Conservation (phyloP, 768 basidiomycete species). For the Kwoniella sp. region DNA sequence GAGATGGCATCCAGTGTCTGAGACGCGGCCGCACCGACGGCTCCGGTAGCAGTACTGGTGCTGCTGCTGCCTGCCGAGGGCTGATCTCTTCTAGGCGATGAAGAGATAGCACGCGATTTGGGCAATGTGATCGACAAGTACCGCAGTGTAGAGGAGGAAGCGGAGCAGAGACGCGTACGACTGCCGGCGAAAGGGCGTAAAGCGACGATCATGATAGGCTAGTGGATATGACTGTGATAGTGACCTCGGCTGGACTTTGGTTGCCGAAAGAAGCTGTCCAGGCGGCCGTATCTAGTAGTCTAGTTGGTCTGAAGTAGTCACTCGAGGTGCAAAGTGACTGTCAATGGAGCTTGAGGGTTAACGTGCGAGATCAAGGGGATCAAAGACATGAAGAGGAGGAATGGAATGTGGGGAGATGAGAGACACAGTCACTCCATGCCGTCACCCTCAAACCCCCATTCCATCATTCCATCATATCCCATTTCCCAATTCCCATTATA, state of each 20-base stretch:
- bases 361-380: not conserved
- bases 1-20: not conserved
- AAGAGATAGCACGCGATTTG: not conserved
- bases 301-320: too few relatives aligned
- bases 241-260: too few relatives aligned
- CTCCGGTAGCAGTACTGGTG: not conserved
- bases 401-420: not conserved
- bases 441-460: not conserved
- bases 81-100: conserved; percentile 5
- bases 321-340: not conserved
- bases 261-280: too few relatives aligned
- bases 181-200: not conserved
- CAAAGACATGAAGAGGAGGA: not conserved
- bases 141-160: not conserved
- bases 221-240: not conserved
- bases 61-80: not conserved
- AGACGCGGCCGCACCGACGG: not conserved
- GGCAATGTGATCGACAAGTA: conserved; percentile 2
- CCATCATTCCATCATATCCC: not conserved
- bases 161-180: not conserved
- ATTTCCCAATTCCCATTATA: not conserved
- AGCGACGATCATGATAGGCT: conserved; percentile 1
- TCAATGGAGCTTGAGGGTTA: not conserved
- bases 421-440: not conserved
- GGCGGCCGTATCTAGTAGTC: too few relatives aligned